phyloP scores from a whole-genome alignment of 139 green algal genomes.

The Auxenochlorella pyrenoidosa region DNA sequence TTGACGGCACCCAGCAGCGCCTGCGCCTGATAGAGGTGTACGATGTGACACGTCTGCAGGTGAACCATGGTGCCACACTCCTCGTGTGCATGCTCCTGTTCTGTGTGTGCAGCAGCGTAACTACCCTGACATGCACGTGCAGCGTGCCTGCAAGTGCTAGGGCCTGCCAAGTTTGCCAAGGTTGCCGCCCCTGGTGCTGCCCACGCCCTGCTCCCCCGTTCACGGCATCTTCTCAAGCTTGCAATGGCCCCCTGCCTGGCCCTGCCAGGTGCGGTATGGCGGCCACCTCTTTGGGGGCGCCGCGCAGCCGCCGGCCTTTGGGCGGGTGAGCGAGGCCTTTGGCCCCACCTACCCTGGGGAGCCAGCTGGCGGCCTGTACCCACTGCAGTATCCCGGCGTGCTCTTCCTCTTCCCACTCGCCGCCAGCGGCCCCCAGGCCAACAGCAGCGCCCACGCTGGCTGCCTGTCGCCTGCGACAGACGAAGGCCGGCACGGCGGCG shows the following conservation, averaged over 20 bases:
- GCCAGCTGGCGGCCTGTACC: slow-evolving; percentile 13
- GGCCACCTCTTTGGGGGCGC: slow-evolving; percentile 40
- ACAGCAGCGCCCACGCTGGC: slow-evolving; percentile 19
- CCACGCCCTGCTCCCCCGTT: not conserved
- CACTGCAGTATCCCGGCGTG: slow-evolving; percentile 61
- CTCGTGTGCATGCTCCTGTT: not conserved
- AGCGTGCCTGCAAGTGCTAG: not conserved
- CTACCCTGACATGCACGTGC: no score
- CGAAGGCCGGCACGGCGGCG: not conserved
- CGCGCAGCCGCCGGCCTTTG: slow-evolving; percentile 50
- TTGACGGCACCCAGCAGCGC: slow-evolving; percentile 57
- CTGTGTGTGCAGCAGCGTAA: no score
- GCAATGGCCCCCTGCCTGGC: not conserved
- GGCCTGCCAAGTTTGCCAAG: no score
- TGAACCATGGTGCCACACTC: not conserved
- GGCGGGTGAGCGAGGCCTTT: slow-evolving; percentile 54
- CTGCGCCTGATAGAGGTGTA: slow-evolving; percentile 65
- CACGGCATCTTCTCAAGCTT: not conserved
- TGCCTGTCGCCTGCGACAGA: not conserved
- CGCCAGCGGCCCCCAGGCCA: not conserved
- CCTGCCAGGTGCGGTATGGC: slow-evolving; percentile 41
- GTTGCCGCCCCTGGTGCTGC: not conserved
- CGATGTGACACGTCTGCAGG: slow-evolving; percentile 58
- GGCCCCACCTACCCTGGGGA: slow-evolving; percentile 65
- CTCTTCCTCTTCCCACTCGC: slow-evolving; percentile 43